These are phyloP conservation scores for Fusarium ramigenum DNA, from an alignment of 2,329 filamentous ascomycete species.

Conservation along the genomic window DNA sequence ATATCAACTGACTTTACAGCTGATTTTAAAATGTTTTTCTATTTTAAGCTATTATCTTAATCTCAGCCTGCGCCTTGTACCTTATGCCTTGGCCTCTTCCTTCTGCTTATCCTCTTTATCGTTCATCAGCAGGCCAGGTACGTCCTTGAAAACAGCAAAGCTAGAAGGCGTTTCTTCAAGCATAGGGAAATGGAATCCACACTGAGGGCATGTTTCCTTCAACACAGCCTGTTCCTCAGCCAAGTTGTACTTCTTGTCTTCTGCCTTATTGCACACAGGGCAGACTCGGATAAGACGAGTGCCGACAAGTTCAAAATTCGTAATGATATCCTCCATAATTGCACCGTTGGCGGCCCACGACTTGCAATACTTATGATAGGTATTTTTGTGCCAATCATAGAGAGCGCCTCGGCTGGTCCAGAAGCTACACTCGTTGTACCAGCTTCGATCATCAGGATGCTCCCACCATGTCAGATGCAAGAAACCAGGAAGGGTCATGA, in stretches of 20 bases:
- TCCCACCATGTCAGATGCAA: slow-evolving; percentile 31
- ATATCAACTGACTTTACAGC: too few species aligned
- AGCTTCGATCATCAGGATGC: slow-evolving; percentile 22
- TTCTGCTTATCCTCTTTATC: neutral
- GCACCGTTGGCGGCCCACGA: slow-evolving; percentile 24
- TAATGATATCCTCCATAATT: slow-evolving; percentile 38
- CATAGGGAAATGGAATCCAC: slow-evolving; percentile 30
- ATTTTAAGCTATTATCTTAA: fast-evolving
- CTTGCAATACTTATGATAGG: slow-evolving; percentile 35
- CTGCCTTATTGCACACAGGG: slow-evolving; percentile 27
- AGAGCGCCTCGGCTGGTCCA: slow-evolving; percentile 31
- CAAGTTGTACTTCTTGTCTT: slow-evolving; percentile 36
- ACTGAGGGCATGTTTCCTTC: slow-evolving; percentile 27
- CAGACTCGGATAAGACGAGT: slow-evolving; percentile 28
- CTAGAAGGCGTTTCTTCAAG: slow-evolving; percentile 29
- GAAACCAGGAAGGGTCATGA: slow-evolving; percentile 21
- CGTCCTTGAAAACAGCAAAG: slow-evolving; percentile 28
- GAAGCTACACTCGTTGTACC: slow-evolving; percentile 35
- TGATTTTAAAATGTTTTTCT: too few species aligned
- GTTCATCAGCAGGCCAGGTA: neutral
- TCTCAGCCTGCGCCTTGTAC: fast-evolving
- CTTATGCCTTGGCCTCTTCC: neutral
- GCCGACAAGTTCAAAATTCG: slow-evolving; percentile 34
- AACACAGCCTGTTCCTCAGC: slow-evolving; percentile 32
- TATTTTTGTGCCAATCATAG: slow-evolving; percentile 36